Evolutionary conservation across 371 early-diverging fungal species (phyloP).

Genomic region (Mortierella sp.): DNA sequence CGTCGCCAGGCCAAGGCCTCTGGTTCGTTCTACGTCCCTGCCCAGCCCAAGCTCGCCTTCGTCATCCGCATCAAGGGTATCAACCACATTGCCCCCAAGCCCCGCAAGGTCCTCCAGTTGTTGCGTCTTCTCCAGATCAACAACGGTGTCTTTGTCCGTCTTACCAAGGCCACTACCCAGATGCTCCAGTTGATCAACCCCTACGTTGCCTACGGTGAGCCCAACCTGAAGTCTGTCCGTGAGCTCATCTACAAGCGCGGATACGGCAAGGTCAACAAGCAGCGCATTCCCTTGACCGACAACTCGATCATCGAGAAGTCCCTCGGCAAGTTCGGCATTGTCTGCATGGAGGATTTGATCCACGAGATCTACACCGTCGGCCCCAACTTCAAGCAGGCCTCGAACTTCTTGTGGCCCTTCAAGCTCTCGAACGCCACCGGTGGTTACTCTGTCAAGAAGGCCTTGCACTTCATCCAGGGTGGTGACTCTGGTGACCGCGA

Average conservation of each 20-base stretch:
- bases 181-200: conserved; percentile 99
- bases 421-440: conserved; percentile 98
- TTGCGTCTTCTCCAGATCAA: conserved; percentile 99
- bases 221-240: conserved; percentile 99
- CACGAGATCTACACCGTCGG: conserved; percentile 99
- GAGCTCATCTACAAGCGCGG: conserved; percentile 99
- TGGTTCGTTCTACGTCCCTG: conserved; percentile 96
- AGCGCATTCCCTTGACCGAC: conserved; percentile 97
- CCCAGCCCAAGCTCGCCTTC: conserved; percentile 98
- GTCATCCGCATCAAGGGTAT: conserved; percentile 98
- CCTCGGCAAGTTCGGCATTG: conserved; percentile 97
- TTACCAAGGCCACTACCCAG: conserved; percentile 98
- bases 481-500: conserved; percentile 99
- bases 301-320: conserved; percentile 95
- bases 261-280: conserved; percentile 97
- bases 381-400: conserved; percentile 96
- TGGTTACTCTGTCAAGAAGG: conserved; percentile 97
- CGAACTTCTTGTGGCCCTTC: conserved; percentile 99
- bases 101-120: conserved; percentile 99
- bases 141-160: conserved; percentile 98
- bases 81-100: conserved; percentile 99
- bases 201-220: conserved; percentile 97
- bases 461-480: conserved; percentile 97
- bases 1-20: conserved; percentile 92
- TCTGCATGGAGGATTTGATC: conserved; percentile 99